Base-by-base conservation (phyloP, 2,329 filamentous ascomycete species). In the Colletotrichum brevisporum region DNA sequence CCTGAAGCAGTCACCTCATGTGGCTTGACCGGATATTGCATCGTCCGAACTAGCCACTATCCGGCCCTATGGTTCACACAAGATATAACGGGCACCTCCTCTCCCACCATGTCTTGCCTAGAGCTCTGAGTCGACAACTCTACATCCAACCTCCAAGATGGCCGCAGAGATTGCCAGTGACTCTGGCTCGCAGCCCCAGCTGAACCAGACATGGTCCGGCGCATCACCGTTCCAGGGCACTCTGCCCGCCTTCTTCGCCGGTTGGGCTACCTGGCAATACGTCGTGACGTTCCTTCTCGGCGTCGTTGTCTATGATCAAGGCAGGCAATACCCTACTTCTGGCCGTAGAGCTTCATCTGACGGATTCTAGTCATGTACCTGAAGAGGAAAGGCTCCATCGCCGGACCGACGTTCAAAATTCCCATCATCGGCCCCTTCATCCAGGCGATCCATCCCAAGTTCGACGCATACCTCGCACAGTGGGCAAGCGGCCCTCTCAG, bases 401-500 rank as follows among this genome's bases (percentile, higher is more conserved):
- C 88, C n/a, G 90, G 90, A 2, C 89, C 90, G 15, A 74, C 79
- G 27, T 88, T 89, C 83, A 92, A 91, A 75, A 86, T 91, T 43
- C 90, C 90, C 0, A 86, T 92, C 74, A 90, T 94, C 79, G 93
- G 93, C 1, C 92, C 93, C 0, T 95, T 95, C 78, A 81, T 95
- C 26, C 87, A 94, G 75, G 92, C 91, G 3, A 85, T 95, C 36
- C 86, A 93, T 73, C 93, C 93, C 6, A 89, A 91, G 71, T 95
- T 95, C 78, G 86, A 88, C 24, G 83, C 87, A 54, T 95, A 95
- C 80, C 86, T 93, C 74, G 87, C 85, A 13, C 94, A 95, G 83
- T 95, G 92, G 92, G 85, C 88, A 15, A 94, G 91, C 67, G 93
- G 91, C n/a, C 88, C 90, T 21, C 83, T 95, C 67, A 94, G 92